Evolutionary conservation across 768 basidiomycete species (phyloP).

Genomic region (Clathrus columnatus): DNA sequence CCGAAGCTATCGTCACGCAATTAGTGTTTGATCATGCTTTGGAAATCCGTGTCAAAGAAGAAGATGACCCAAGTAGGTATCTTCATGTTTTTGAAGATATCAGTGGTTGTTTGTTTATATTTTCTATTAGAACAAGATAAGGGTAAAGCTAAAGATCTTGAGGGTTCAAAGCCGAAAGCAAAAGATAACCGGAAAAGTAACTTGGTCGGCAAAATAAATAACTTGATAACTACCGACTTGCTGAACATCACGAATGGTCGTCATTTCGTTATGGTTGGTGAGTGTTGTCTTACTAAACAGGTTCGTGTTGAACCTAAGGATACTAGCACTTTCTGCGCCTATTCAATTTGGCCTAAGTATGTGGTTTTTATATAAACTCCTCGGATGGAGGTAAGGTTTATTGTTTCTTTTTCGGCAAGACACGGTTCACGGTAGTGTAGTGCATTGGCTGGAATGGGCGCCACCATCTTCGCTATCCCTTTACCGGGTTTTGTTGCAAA

Average conservation of each 20-base stretch:
- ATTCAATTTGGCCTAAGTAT: slow-evolving; percentile 25
- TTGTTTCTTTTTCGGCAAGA: background rate
- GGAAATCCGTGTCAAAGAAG: slow-evolving; percentile 29
- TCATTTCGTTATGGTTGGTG: slow-evolving; percentile 23
- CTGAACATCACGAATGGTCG: slow-evolving; percentile 27
- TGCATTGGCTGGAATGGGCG: slow-evolving; percentile 27
- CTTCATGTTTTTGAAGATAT: background rate
- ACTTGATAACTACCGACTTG: slow-evolving; percentile 28
- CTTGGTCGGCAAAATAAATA: slow-evolving; percentile 32
- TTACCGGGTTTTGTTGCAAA: slow-evolving; percentile 28
- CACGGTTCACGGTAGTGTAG: slow-evolving; percentile 8
- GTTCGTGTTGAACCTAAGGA: background rate
- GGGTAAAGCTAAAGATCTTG: background rate
- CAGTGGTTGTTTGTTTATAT: background rate
- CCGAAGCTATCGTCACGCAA: slow-evolving; percentile 30
- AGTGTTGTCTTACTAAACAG: background rate
- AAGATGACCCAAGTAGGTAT: slow-evolving; percentile 3
- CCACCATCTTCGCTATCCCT: slow-evolving; percentile 27
- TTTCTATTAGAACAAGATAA: background rate
- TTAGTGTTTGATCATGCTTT: slow-evolving; percentile 32
- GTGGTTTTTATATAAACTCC: slow-evolving; percentile 27
- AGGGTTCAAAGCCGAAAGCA: background rate
- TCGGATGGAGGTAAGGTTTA: slow-evolving; percentile 26
- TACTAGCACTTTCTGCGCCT: background rate
- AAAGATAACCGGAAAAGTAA: slow-evolving; percentile 8